These are phyloP conservation scores for Somion occarium DNA, from an alignment of 1,284 basidiomycete species.

Conservation along the genomic window DNA sequence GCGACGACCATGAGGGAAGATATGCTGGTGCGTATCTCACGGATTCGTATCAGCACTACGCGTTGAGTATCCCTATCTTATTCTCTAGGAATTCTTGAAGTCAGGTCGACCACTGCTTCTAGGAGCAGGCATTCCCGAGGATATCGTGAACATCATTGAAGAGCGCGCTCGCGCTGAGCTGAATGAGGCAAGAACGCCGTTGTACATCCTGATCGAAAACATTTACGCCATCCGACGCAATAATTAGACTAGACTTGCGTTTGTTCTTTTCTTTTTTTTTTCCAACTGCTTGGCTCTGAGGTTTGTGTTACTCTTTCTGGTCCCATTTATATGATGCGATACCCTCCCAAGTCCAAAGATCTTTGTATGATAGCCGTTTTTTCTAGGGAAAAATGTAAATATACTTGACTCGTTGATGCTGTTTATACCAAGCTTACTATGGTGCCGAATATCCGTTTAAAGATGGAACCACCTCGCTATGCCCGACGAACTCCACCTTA, in stretches of 20 bases:
- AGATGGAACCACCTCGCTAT: too few species aligned
- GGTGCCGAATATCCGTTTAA: too few species aligned
- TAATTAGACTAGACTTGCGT: slow-evolving; percentile 1
- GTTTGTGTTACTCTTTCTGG: background rate
- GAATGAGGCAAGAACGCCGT: slow-evolving; percentile 37
- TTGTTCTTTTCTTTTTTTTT: background rate
- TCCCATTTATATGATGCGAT: background rate
- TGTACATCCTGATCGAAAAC: slow-evolving; percentile 51
- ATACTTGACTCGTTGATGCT: too few species aligned
- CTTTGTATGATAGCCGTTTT: too few species aligned
- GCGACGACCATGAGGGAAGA: slow-evolving; percentile 39
- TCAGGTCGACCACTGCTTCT: slow-evolving; percentile 65
- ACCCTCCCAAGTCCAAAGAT: too few species aligned
- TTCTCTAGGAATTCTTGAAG: slow-evolving; percentile 51
- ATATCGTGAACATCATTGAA: slow-evolving; percentile 49
- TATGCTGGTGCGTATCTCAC: slow-evolving; percentile 28
- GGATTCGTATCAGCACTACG: slow-evolving; percentile 2
- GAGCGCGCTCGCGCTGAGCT: slow-evolving; percentile 46
- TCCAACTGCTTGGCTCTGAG: background rate
- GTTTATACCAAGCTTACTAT: too few species aligned
- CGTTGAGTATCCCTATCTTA: slow-evolving; percentile 10
- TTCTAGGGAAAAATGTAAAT: too few species aligned
- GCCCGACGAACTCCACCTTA: too few species aligned
- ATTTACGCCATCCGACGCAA: slow-evolving; percentile 53
- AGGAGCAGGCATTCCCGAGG: slow-evolving; percentile 49